Conservation (phyloP, 2,329 filamentous ascomycete species). For the Aureobasidium sp. region DNA sequence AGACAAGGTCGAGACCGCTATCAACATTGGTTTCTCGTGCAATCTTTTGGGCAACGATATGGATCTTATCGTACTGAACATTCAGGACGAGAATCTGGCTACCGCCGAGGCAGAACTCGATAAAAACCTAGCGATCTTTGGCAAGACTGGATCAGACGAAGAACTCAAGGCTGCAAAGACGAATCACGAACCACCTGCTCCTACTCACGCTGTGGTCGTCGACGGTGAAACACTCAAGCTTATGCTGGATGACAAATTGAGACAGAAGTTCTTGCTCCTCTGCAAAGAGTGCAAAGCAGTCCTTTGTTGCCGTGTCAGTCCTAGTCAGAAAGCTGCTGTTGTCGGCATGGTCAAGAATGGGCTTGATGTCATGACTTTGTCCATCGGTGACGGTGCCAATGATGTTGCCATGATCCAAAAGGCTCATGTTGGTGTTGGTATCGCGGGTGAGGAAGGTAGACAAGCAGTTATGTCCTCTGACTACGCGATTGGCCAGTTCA, state of each 20-base stretch:
- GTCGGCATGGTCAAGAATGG: slow-evolving; percentile 93
- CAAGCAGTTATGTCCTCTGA: slow-evolving; percentile 95
- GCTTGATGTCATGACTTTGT: slow-evolving; percentile 90
- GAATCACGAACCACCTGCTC: slow-evolving; percentile 76
- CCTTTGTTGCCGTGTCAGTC: slow-evolving; percentile 93
- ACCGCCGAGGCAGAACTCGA: slow-evolving; percentile 66
- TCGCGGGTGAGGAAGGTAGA: slow-evolving; percentile 84
- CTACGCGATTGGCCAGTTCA: slow-evolving; percentile 91
- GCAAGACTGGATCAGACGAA: slow-evolving; percentile 74
- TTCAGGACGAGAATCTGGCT: slow-evolving; percentile 64
- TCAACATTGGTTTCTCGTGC: slow-evolving; percentile 99
- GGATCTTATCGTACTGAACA: slow-evolving; percentile 87
- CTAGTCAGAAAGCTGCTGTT: slow-evolving; percentile 94
- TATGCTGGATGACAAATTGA: slow-evolving; percentile 72
- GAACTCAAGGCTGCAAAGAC: slow-evolving; percentile 72
- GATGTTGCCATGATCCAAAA: slow-evolving; percentile 98
- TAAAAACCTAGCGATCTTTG: slow-evolving; percentile 63
- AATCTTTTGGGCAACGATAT: slow-evolving; percentile 96
- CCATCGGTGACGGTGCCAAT: slow-evolving; percentile 89
- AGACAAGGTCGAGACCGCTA: slow-evolving; percentile 97
- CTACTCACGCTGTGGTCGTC: slow-evolving; percentile 88
- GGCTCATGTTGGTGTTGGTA: slow-evolving; percentile 92
- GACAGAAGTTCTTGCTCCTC: slow-evolving; percentile 86
- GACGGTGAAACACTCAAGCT: slow-evolving; percentile 90
- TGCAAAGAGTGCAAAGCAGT: slow-evolving; percentile 98